Percentiles rank a stretch among this genome's conserved stretches.
Evolutionary conservation across 2,329 filamentous ascomycete genomes (phyloP).

Genomic region (Ophiosphaerella narmari): DNA sequence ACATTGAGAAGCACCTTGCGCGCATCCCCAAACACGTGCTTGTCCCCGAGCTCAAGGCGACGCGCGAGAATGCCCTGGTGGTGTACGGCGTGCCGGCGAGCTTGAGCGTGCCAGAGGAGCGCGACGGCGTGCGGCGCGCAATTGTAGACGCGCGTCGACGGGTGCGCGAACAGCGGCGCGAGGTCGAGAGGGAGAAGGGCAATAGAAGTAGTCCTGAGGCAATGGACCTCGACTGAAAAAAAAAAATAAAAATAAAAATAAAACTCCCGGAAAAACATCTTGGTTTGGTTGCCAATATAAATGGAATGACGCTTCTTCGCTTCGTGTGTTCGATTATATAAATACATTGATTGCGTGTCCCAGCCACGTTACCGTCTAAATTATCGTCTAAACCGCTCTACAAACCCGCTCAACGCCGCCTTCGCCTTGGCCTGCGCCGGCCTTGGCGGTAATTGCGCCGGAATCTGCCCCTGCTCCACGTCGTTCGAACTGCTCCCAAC

Average conservation of each 20-base stretch:
- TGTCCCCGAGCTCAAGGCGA: no score
- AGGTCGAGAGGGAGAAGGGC: background rate
- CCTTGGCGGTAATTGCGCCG: constrained; percentile 28
- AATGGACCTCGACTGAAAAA: constrained; percentile 67
- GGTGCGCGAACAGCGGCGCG: constrained; percentile 55
- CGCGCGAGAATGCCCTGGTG: constrained; percentile 66
- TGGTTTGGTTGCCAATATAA: no score
- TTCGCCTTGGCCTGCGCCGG: constrained; percentile 33
- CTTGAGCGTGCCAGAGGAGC: constrained; percentile 72
- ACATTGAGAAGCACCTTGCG: constrained; percentile 80
- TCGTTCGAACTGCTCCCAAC: constrained; percentile 21
- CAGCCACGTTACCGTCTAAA: constrained; percentile 41
- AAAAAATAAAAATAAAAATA: background rate
- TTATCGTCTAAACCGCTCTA: constrained; percentile 36
- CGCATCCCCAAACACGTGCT: constrained; percentile 72
- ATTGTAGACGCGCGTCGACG: constrained; percentile 75
- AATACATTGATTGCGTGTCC: constrained; percentile 19
- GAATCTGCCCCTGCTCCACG: constrained; percentile 17
- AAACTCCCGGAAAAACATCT: no score
- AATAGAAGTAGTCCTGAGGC: constrained; percentile 56
- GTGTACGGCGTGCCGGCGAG: constrained; percentile 82
- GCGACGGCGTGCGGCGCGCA: constrained; percentile 76
- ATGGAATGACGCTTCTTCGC: no score
- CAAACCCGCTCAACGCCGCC: constrained; percentile 32
- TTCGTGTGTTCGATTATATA: no score